Evolutionary conservation across 2,329 filamentous ascomycete species (phyloP).

Genomic region (Acephala macrosclerotiorum): DNA sequence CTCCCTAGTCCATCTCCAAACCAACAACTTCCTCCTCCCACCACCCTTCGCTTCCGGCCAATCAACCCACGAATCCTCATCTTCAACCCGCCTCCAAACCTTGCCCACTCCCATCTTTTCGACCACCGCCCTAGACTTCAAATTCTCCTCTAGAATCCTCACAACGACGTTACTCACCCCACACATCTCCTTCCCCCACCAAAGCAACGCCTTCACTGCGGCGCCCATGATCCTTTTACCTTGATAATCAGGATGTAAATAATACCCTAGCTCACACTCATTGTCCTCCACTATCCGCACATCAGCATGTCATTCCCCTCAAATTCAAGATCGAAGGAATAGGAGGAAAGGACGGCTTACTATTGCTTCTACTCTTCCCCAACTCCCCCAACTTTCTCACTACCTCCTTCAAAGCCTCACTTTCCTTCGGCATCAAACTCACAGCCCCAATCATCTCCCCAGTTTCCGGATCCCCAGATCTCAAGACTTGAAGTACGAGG

Average conservation of each 20-base stretch:
- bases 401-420: neutral
- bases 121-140: neutral
- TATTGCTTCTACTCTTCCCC: too few species aligned
- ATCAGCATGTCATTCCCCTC: too few species aligned
- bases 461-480: neutral
- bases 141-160: slow-evolving; percentile 5
- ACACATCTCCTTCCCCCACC: neutral
- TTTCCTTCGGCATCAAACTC: neutral
- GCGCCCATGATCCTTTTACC: slow-evolving; percentile 3
- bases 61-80: neutral
- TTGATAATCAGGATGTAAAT: slow-evolving; percentile 4
- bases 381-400: neutral
- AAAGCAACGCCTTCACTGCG: neutral
- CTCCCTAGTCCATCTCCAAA: slow-evolving; percentile 7
- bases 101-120: neutral
- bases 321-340: too few species aligned
- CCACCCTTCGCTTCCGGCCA: slow-evolving; percentile 5
- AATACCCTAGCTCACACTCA: slow-evolving; percentile 9
- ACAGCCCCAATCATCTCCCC: neutral
- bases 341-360: too few species aligned
- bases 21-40: slow-evolving; percentile 1
- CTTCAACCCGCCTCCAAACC: neutral
- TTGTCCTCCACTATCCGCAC: neutral
- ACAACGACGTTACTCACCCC: slow-evolving; percentile 3
- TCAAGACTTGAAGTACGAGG: slow-evolving; percentile 2